Percentiles rank a stretch among this genome's conserved stretches.
Evolutionary conservation across 1,139 yeast species (phyloP).

Genomic region (Chernovozyma sophiae-reginae): DNA sequence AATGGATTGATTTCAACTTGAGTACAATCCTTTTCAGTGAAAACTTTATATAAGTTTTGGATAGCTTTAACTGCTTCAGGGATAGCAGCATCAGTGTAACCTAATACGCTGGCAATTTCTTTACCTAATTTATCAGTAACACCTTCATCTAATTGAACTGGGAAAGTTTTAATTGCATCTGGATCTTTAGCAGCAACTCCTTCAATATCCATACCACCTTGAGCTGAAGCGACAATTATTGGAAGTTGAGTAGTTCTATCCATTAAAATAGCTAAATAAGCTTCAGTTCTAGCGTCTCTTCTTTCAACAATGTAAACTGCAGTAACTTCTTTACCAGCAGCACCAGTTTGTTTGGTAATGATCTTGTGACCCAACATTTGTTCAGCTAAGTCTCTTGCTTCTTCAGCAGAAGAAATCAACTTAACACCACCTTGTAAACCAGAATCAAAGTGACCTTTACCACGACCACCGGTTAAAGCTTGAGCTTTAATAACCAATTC

Average conservation of each 20-base stretch:
- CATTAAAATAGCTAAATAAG: constrained; percentile 90
- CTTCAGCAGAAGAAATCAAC: constrained; percentile 78
- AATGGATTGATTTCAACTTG: constrained; percentile 98
- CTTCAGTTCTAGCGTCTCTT: constrained; percentile 90
- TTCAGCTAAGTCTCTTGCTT: constrained; percentile 80
- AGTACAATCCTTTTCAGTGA: constrained; percentile 89
- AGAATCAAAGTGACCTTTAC: constrained; percentile 95
- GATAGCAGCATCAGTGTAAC: constrained; percentile 74
- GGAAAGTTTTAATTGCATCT: constrained; percentile 85
- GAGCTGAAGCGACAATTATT: constrained; percentile 90
- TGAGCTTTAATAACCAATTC: constrained; percentile 96
- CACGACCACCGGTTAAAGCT: constrained; percentile 99
- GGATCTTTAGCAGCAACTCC: constrained; percentile 95
- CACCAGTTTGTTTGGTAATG: constrained; percentile 97
- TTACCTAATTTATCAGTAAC: constrained; percentile 75
- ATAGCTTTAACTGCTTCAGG: constrained; percentile 87
- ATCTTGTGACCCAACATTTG: constrained; percentile 91
- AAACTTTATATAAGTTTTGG: constrained; percentile 82
- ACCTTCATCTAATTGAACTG: constrained; percentile 73
- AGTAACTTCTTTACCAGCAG: constrained; percentile 94
- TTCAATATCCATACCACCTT: constrained; percentile 99
- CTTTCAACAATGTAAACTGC: constrained; percentile 96
- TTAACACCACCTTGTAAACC: constrained; percentile 98
- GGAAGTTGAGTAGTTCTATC: constrained; percentile 92
- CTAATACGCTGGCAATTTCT: constrained; percentile 74